Base-by-base conservation (phyloP, 2,329 filamentous ascomycete species). In the Lecanoromycetidae sp. region DNA sequence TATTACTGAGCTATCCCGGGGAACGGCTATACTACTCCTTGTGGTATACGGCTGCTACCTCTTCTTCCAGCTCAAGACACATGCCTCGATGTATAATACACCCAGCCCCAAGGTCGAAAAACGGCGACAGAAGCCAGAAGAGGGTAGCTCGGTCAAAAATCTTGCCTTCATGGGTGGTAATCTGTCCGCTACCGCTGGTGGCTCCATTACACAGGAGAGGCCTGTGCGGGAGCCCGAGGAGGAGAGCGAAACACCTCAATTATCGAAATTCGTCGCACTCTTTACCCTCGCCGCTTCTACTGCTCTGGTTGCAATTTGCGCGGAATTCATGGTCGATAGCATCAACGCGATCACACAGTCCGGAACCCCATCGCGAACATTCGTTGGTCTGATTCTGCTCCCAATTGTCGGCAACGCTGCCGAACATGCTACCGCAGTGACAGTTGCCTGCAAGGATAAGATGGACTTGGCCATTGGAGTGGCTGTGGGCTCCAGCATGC, bases 31-130 rank as follows among this genome's bases (percentile, higher is more conserved):
- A 51, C 87, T 95, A 52, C 74, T 95, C 4, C 74, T 96, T 1
- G 61, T 93, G 38, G 82, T 93, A 8, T 96, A 95, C 62, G 79
- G 66, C 41, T 82, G 77, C 48, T 95, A 93, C 59, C 79, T 96
- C 2, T 74, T 85, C 64, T 95, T 95, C 71, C 90, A 95, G 64
- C 79, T 96, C 50, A 85, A 87, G 62, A 88, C 88, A 0, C 88
- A 95, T 63, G 72, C 75, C 20, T 70, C 70, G 7, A 80, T 94
- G 61, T 95, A 94, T 71, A 86, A 83, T 61, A 78, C 79, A 44
- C 79, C 84, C 27, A 84, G 81, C 54, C 74, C 84, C 56, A 94
- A 94, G 63, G 82, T 84, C 0, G 76, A 80, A 2, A 85, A 77
- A 57, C 60, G 64, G 33, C 52, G 51, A 22, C 65, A 61, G 44